phyloP scores from a whole-genome alignment of 768 basidiomycete genomes.

The Russula abietina region DNA sequence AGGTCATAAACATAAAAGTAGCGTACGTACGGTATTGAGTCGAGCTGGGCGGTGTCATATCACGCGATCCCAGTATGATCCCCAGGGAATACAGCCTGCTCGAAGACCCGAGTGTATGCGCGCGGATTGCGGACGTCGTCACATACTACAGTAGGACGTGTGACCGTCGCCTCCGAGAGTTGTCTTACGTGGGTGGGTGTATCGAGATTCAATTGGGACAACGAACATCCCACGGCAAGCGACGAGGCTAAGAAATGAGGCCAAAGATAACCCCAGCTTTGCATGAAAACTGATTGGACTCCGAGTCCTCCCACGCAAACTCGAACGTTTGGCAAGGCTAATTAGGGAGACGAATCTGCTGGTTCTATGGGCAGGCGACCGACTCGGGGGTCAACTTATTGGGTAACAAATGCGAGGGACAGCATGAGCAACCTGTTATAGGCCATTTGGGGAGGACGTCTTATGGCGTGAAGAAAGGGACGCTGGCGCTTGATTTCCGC shows the following conservation, averaged over 20 bases:
- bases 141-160: no score
- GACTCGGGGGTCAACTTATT: background rate
- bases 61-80: slow-evolving; percentile 6
- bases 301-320: background rate
- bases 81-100: slow-evolving; percentile 10
- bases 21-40: background rate
- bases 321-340: background rate
- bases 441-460: background rate
- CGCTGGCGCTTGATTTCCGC: no score
- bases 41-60: slow-evolving; percentile 4
- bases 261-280: slow-evolving; percentile 6
- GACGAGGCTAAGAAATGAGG: slow-evolving; percentile 7
- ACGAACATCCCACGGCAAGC: slow-evolving; percentile 7
- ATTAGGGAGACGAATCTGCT: background rate
- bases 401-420: background rate
- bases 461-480: no score
- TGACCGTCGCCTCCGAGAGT: background rate
- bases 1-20: no score
- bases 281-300: background rate
- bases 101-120: background rate
- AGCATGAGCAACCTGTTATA: background rate
- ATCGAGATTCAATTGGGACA: slow-evolving; percentile 13
- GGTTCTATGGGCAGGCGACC: background rate
- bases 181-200: background rate
- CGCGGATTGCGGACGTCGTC: background rate